Base-by-base conservation (phyloP, 2,329 filamentous ascomycete species). In the Ophiostoma australiae region DNA sequence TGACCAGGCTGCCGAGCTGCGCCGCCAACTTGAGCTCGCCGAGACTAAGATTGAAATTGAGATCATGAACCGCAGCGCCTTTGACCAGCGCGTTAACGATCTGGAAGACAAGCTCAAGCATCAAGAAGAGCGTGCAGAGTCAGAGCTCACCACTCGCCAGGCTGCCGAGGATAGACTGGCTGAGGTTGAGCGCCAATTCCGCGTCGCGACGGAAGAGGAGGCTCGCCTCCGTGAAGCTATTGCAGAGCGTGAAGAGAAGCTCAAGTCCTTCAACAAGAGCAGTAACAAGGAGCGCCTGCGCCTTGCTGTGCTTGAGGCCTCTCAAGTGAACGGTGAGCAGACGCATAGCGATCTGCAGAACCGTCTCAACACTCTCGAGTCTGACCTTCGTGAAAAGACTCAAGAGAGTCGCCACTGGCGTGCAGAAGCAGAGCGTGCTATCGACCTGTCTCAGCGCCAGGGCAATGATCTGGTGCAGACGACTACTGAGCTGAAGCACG, bases 161-260 rank as follows among this genome's bases (percentile, higher is more conserved):
- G 84, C 87, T 44, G 89, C 89, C 0, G 91, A 94, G 77, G 91
- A 94, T 76, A 87, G 87, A 72, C 82, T 92, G 17, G 86, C 89
- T 5, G 90, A 94, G 77, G 84, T 89, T n/a, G 89, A 93, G 78
- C 85, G 88, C 70, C 84, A 90, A 31, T 83, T 93, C 35, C 86
- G 87, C 72, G 85, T 89, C 73, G 86, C 90, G 5, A 87, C 90
- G n/a, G 89, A 92, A 76, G 90, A 93, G 77, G 89, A 91, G 74
- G 85, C 85, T 74, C 86, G 89, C 70, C 85, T 94, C 5, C 84
- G 89, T 35, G 85, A 89, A 72, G 84, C 87, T 55, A 81, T 90
- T 67, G 89, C 92, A 61, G 89, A 93, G 75, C 89, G 87, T 75
- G 87, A 92, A n/a, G 83, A 87, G 69, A 87, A 86, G 78, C 83